Conservation (phyloP, 176 grass and related monocot species). For the Pontederia paniculata region DNA sequence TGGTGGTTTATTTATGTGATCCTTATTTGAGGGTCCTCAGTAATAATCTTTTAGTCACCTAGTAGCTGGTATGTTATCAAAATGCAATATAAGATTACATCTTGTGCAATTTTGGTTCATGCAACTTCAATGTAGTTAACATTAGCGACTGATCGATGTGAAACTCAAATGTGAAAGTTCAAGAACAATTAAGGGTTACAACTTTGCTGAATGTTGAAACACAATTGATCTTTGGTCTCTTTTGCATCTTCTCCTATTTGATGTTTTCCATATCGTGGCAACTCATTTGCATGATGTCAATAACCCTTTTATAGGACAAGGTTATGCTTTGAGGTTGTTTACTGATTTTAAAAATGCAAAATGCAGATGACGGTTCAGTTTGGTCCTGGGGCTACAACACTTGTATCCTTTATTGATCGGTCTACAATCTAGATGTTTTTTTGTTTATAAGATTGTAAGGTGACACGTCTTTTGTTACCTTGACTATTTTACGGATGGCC, state of each 20-base stretch:
- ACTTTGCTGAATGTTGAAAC: too few species aligned
- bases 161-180: too few species aligned
- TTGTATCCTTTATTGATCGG: slow-evolving; percentile 59
- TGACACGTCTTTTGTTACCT: slow-evolving; percentile 14
- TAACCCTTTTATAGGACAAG: background rate
- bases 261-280: too few species aligned
- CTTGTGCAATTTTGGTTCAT: background rate
- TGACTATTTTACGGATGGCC: slow-evolving; percentile 66
- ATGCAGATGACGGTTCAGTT: slow-evolving; percentile 84
- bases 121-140: too few species aligned
- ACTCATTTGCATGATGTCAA: background rate
- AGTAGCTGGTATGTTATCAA: too few species aligned
- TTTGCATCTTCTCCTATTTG: too few species aligned
- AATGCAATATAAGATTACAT: background rate
- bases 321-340: background rate
- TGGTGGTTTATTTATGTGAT: too few species aligned
- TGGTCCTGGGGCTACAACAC: slow-evolving; percentile 99
- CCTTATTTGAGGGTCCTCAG: too few species aligned
- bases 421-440: background rate
- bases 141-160: too few species aligned
- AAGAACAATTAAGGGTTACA: too few species aligned
- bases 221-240: too few species aligned
- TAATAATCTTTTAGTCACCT: too few species aligned
- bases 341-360: slow-evolving; percentile 5
- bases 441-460: background rate